Evolutionary conservation across 2,329 filamentous ascomycete species (phyloP).

Genomic region (Aspergillus cejpii): DNA sequence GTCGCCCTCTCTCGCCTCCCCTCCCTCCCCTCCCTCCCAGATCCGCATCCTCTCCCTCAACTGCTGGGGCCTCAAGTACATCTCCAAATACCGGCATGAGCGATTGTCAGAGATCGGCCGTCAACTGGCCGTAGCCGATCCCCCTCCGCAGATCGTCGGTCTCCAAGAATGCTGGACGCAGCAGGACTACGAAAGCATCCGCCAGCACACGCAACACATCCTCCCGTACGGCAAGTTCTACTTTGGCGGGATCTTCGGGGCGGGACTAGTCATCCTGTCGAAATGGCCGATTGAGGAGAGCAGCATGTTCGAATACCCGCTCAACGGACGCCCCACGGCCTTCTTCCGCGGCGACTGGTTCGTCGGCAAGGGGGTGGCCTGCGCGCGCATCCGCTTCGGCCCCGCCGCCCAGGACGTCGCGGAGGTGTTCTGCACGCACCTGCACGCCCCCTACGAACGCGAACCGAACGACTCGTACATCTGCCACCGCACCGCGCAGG

Average conservation of each 20-base stretch:
- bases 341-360: conserved; percentile 96
- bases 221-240: conserved; percentile 94
- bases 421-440: conserved; percentile 89
- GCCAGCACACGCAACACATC: conserved; percentile 62
- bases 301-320: conserved; percentile 76
- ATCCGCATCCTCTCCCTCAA: conserved; percentile 84
- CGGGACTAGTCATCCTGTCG: conserved; percentile 80
- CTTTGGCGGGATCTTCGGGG: conserved; percentile 79
- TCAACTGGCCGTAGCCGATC: conserved; percentile 62
- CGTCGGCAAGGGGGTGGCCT: conserved; percentile 89
- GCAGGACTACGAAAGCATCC: conserved; percentile 72
- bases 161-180: conserved; percentile 93
- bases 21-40: conserved; percentile 46
- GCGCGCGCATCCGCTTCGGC: conserved; percentile 69
- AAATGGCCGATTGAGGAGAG: conserved; percentile 89
- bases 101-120: conserved; percentile 78
- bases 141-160: conserved; percentile 76
- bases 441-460: conserved; percentile 80
- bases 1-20: conserved; percentile 18
- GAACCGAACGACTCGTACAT: conserved; percentile 77
- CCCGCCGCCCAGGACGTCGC: conserved; percentile 58
- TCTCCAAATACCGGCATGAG: conserved; percentile 69
- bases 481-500: conserved; percentile 83
- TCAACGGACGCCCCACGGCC: conserved; percentile 87
- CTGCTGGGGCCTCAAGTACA: conserved; percentile 91